Conservation (phyloP, 192 early-diverging fungal species). For the Backusella tarrabulga region DNA sequence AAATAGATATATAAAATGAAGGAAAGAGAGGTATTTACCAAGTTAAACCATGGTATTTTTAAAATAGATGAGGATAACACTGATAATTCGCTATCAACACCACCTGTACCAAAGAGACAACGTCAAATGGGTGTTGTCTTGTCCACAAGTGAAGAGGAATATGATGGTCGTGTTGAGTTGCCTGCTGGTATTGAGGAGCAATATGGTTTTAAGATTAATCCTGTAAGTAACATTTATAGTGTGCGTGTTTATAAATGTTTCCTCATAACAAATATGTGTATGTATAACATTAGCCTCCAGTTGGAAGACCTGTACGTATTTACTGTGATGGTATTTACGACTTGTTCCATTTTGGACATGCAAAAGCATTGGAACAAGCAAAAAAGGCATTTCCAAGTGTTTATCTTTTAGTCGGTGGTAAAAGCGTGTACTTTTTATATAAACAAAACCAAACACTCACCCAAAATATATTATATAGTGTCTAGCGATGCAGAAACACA, state of each 20-base stretch:
- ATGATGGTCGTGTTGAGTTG: background rate
- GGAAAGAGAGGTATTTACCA: background rate
- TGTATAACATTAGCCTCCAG: conserved; percentile 40
- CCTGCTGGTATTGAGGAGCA: conserved; percentile 13
- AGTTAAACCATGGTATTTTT: background rate
- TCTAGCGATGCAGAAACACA: conserved; percentile 78
- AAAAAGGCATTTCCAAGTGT: conserved; percentile 77
- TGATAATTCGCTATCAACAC: background rate
- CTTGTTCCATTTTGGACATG: conserved; percentile 80
- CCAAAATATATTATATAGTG: conserved; percentile 32
- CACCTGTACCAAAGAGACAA: background rate
- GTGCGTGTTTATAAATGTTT: background rate
- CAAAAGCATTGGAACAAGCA: conserved; percentile 75
- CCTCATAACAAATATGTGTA: background rate
- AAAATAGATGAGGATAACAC: conserved; percentile 18
- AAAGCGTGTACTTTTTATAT: background rate
- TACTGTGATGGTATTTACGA: conserved; percentile 84
- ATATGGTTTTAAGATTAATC: conserved; percentile 20
- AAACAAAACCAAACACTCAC: background rate
- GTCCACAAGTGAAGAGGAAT: conserved; percentile 15
- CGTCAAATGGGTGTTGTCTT: conserved; percentile 3
- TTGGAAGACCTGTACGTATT: conserved; percentile 64
- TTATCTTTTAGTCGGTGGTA: conserved; percentile 68
- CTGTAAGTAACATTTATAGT: background rate
- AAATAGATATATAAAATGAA: background rate